Conservation (phyloP, 192 early-diverging fungal genomes). For the Umbelopsis isabellina region DNA sequence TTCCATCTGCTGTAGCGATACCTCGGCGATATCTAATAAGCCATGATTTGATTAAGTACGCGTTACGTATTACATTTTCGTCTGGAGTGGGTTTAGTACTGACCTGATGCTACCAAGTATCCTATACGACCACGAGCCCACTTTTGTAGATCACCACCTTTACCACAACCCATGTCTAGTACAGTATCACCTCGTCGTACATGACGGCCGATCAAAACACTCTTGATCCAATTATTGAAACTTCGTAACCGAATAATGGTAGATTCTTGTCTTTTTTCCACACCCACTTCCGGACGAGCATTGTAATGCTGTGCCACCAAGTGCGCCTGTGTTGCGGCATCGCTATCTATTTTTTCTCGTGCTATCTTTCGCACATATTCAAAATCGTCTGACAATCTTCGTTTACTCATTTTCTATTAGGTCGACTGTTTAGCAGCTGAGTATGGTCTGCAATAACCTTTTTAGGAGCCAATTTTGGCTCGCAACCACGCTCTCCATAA, state of each 20-base stretch:
- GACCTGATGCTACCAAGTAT: conserved; percentile 80
- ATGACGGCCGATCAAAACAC: conserved; percentile 77
- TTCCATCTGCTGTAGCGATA: conserved; percentile 82
- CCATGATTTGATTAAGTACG: neutral
- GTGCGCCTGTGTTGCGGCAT: conserved; percentile 15
- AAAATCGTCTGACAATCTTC: conserved; percentile 16
- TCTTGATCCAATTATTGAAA: conserved; percentile 99
- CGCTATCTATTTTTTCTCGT: neutral
- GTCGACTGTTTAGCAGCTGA: no score
- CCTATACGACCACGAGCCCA: conserved; percentile 74
- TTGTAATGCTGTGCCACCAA: conserved; percentile 83
- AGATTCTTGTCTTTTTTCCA: conserved; percentile 76
- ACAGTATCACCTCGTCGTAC: conserved; percentile 58
- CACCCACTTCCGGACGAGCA: conserved; percentile 78
- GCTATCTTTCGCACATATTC: conserved; percentile 13
- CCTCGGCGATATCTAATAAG: conserved; percentile 80
- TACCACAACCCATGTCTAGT: conserved; percentile 94
- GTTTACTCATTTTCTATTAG: neutral
- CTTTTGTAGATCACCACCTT: conserved; percentile 89
- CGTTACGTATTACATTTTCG: neutral
- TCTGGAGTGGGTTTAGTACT: neutral
- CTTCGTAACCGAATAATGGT: conserved; percentile 83
- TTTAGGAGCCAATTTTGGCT: no score
- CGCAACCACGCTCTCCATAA: no score
- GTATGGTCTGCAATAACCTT: no score